Evolutionary conservation across 768 basidiomycete genomes (phyloP), one percentile per base, ranked within the genome.

Genomic region (Sarcodon sp.): DNA sequence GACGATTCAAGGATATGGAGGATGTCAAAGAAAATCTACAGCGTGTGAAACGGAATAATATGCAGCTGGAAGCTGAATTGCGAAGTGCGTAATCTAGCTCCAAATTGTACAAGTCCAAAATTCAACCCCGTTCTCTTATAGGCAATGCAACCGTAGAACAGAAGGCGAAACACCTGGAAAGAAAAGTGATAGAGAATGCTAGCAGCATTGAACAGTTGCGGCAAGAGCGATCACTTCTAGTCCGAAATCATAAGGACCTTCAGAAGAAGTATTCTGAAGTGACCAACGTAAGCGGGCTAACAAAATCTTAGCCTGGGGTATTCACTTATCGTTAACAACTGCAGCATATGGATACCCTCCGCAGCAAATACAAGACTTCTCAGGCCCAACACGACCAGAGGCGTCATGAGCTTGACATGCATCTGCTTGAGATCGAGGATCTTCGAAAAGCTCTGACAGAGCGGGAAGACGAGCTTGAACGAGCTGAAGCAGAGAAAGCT

Each of bases 171-270:
- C 64, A 77, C 13, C 71, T 89, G 10, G 80, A 86, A 59, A 66
- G 64, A 41, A 81, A 76, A 49, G 79, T 87, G 9, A 63, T 71
- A 9, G 82, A 85, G 61, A 91, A 88, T 50, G 63, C 69, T 0
- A 75, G 77, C 50, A 75, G 76, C 3, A 84, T 90, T 44, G 78
- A 87, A 27, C 77, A 83, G 32, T 67, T 92, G 33, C 76, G 89
- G 16, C 75, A 83, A 51, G 89, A 92, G 57, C 82, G 87, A 3
- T 73, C 81, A 31, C 59, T 81, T 44, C 75, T 92, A 21, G 71
- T 70, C 7, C 62, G 66, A 12, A 85, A 90, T 54, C 78, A 89
- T 57, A 84, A 83, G 59, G 71, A 76, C 43, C 70, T 91, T 32
- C 85, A 90, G 57, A 71, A 71, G 16, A 77, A 74, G 15, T 82